Conservation (phyloP, 495 filamentous ascomycete genomes). For the Hypomontagnella submonticulosa region DNA sequence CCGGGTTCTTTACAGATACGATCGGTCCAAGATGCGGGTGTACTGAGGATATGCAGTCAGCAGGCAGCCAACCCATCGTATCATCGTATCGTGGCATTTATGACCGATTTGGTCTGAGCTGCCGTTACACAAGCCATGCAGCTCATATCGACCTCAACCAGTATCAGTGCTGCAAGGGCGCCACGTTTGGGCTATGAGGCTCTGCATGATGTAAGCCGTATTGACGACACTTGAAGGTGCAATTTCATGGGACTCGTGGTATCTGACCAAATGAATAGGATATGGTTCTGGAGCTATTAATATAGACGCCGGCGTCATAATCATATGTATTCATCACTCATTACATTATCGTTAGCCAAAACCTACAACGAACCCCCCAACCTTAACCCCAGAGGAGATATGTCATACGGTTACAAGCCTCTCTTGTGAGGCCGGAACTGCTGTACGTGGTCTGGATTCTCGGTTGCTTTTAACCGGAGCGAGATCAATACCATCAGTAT, state of each 20-base stretch:
- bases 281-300: not conserved
- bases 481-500: conserved; percentile 24
- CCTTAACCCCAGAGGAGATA: not conserved
- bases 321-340: conserved; percentile 28
- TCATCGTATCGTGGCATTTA: not conserved
- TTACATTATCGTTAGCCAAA: conserved; percentile 21
- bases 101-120: not conserved
- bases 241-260: not conserved
- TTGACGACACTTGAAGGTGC: conserved; percentile 1
- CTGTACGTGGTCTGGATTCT: conserved; percentile 11
- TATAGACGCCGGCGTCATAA: conserved; percentile 1
- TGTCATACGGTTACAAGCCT: conserved; percentile 29
- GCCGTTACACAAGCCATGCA: conserved; percentile 12
- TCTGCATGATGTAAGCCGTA: conserved; percentile 13
- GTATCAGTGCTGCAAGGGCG: not conserved
- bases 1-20: not conserved
- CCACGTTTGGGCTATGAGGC: not conserved
- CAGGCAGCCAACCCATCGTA: not conserved
- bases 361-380: not conserved
- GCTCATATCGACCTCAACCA: conserved; percentile 2
- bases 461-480: conserved; percentile 17
- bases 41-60: not conserved
- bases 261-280: not conserved
- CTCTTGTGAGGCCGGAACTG: conserved; percentile 21
- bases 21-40: not conserved